Percentiles rank a stretch among this genome's conserved stretches.
These are phyloP conservation scores for Ganoderma multipileum DNA, from an alignment of 1,284 basidiomycete species.

Conservation along the genomic window DNA sequence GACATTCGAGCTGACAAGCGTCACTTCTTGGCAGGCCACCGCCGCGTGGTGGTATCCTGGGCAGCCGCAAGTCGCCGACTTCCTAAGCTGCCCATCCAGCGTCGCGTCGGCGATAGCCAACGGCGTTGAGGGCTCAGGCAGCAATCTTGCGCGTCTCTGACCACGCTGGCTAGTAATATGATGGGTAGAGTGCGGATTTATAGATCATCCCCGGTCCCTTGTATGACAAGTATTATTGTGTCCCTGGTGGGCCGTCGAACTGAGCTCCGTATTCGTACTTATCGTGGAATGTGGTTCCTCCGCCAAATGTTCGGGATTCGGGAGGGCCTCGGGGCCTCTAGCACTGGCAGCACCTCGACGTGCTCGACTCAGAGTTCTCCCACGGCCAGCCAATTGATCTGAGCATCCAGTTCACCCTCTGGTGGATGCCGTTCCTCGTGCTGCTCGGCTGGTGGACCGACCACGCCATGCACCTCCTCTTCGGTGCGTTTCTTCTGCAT, in stretches of 20 bases:
- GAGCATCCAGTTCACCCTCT: constrained; percentile 49
- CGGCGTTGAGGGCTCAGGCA: neutral
- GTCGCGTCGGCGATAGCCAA: constrained; percentile 6
- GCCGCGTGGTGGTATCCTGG: constrained; percentile 50
- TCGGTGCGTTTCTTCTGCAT: constrained; percentile 42
- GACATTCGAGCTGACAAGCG: neutral
- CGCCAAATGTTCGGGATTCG: too few species aligned
- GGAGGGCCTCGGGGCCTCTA: too few species aligned
- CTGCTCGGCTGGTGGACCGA: constrained; percentile 45
- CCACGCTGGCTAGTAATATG: neutral
- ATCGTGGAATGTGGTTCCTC: neutral
- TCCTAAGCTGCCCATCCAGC: constrained; percentile 19
- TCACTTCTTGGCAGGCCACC: constrained; percentile 43
- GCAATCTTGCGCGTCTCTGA: neutral
- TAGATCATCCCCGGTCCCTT: neutral
- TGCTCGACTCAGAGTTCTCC: constrained; percentile 41
- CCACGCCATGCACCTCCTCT: constrained; percentile 44
- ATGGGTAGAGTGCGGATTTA: neutral
- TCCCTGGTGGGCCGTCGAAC: neutral
- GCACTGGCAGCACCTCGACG: constrained; percentile 27
- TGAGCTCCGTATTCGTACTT: neutral
- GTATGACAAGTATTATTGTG: neutral
- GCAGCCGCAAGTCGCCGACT: constrained; percentile 33
- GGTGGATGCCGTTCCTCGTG: constrained; percentile 50
- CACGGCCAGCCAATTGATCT: constrained; percentile 48